phyloP scores from a whole-genome alignment of 495 filamentous ascomycete genomes.

The Podospora didyma region DNA sequence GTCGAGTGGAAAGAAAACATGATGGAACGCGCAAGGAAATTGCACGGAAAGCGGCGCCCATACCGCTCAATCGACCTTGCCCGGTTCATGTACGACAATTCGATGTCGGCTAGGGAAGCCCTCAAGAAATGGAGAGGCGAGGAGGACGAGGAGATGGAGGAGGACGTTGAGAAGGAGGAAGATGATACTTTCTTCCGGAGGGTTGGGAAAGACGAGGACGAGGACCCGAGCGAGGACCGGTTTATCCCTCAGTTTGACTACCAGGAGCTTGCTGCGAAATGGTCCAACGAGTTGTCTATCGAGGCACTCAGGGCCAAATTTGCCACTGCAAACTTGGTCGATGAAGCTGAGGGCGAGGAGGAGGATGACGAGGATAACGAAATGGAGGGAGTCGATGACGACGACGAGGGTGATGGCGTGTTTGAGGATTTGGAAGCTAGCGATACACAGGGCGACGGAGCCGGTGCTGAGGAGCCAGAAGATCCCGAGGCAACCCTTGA shows the following conservation, averaged over 20 bases:
- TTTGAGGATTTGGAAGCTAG: conserved; percentile 87
- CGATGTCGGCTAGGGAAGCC: conserved; percentile 69
- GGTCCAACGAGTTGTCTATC: conserved; percentile 73
- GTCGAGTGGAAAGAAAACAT: conserved; percentile 85
- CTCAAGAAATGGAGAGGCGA: conserved; percentile 76
- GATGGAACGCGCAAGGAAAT: conserved; percentile 63
- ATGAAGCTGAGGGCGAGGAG: conserved; percentile 46
- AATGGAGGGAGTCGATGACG: conserved; percentile 48
- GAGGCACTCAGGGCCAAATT: conserved; percentile 72
- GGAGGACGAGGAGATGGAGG: conserved; percentile 50
- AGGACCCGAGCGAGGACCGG: conserved; percentile 66
- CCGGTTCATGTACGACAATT: conserved; percentile 82
- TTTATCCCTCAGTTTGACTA: conserved; percentile 77
- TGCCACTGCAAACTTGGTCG: conserved; percentile 58
- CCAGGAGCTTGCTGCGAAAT: conserved; percentile 74
- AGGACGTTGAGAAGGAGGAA: conserved; percentile 57
- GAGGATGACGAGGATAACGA: conserved; percentile 80
- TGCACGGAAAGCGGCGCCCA: conserved; percentile 63
- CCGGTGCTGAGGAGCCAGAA: conserved; percentile 19
- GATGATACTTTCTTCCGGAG: conserved; percentile 85
- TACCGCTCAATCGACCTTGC: conserved; percentile 78
- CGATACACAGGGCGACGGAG: too few species aligned
- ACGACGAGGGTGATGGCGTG: conserved; percentile 77
- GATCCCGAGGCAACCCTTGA: conserved; percentile 35
- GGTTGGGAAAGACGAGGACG: conserved; percentile 56